Percentiles rank a stretch among this genome's conserved stretches.
Evolutionary conservation across 2,329 filamentous ascomycete genomes (phyloP).

Genomic region (Penicillium sp.): DNA sequence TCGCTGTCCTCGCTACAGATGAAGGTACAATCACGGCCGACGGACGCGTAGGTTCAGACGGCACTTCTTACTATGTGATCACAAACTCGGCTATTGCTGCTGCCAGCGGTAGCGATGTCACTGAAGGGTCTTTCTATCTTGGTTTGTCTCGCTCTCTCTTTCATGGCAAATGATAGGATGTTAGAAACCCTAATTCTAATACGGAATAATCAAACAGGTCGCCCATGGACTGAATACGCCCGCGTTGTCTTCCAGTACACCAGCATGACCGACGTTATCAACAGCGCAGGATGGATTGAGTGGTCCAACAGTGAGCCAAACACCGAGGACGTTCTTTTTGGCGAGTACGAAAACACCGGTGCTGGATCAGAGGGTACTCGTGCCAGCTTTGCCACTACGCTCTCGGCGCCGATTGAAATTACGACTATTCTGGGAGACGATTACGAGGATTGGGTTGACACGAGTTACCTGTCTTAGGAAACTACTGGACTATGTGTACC

Average conservation of each 20-base stretch:
- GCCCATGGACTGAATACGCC: constrained; percentile 12
- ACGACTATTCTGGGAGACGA: constrained; percentile 43
- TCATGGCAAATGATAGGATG: too few species aligned
- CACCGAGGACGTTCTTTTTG: constrained; percentile 53
- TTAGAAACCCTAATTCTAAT: not conserved
- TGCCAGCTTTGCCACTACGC: constrained; percentile 46
- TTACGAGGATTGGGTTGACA: constrained; percentile 44
- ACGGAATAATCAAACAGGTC: not conserved
- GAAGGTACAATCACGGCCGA: constrained; percentile 47
- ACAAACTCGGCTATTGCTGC: constrained; percentile 37
- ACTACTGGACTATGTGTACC: not conserved
- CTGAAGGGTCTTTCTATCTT: constrained; percentile 5
- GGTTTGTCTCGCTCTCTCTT: not conserved
- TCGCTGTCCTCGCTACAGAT: constrained; percentile 40
- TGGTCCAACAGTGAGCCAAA: constrained; percentile 52
- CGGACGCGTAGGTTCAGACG: constrained; percentile 38
- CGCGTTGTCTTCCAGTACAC: constrained; percentile 14
- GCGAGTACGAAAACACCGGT: constrained; percentile 59
- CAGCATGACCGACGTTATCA: constrained; percentile 46
- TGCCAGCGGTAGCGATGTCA: constrained; percentile 3
- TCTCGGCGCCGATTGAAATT: constrained; percentile 42
- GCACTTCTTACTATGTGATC: constrained; percentile 52
- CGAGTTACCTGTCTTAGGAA: constrained; percentile 30
- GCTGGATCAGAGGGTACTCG: constrained; percentile 52
- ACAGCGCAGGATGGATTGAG: constrained; percentile 54